Evolutionary conservation across 2,329 filamentous ascomycete species (phyloP).

Genomic region (Neoscytalidium dimidiatum): DNA sequence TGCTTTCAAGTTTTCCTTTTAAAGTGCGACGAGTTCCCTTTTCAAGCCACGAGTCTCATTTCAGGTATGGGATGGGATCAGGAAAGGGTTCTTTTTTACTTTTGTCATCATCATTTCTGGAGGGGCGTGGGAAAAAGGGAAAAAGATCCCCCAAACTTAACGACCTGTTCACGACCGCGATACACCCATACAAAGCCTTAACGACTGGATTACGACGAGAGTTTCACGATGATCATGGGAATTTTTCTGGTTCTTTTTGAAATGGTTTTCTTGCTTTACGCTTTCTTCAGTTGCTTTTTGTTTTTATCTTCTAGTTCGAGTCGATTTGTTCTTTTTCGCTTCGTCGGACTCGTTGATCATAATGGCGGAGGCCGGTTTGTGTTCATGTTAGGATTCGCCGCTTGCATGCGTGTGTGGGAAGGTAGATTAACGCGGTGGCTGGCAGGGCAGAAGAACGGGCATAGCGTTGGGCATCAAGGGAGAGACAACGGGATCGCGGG

Average conservation of each 20-base stretch:
- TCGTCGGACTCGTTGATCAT: slow-evolving; percentile 7
- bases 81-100: neutral
- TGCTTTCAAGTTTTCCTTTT: neutral
- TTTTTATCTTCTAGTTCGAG: neutral
- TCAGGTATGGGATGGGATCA: slow-evolving; percentile 6
- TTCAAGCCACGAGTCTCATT: slow-evolving; percentile 9
- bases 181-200: slow-evolving; percentile 17
- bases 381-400: neutral
- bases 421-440: neutral
- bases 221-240: slow-evolving; percentile 3
- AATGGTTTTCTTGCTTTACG: neutral
- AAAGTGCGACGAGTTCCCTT: slow-evolving; percentile 12
- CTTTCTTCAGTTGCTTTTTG: neutral
- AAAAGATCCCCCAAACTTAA: slow-evolving; percentile 1
- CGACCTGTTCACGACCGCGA: slow-evolving; percentile 15
- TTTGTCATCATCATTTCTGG: neutral
- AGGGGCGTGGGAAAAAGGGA: slow-evolving; percentile 8
- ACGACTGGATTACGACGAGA: slow-evolving; percentile 13
- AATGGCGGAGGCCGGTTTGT: slow-evolving; percentile 7
- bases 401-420: neutral
- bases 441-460: too few species aligned
- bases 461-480: too few species aligned
- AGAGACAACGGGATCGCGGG: too few species aligned
- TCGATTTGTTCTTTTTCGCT: neutral
- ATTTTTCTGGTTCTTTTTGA: neutral